Evolutionary conservation across 2,329 filamentous ascomycete species (phyloP), one percentile per base, ranked within the genome.

Genomic region (Ophiostoma sp.): DNA sequence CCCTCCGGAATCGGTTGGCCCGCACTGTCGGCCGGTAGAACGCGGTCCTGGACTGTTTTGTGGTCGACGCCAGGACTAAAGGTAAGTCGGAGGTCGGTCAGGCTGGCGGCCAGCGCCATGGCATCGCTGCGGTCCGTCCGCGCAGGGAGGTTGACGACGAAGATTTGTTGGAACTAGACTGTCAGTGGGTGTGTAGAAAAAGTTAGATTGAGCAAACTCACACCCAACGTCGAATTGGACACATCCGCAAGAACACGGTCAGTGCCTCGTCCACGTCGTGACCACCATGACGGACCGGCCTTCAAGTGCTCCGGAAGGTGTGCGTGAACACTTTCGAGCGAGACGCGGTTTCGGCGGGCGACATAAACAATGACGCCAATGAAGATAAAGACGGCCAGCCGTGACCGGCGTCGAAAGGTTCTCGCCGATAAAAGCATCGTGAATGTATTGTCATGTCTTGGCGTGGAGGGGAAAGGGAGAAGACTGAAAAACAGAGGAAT

Each of bases 91-190:
- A 88, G 77, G 15, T 82, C 81, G 33, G 81, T 86, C 7, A 86
- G 80, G 0, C 83, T 82, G 1, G 85, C 85, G 1, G 84, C 83
- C 7, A 87, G 79, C 0, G 82, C 80, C 77, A 88, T 83, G 2
- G 83, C 81, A 79, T 89, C 85, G 59, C 85, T 82, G 11, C 86
- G 83, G 75, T 89, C 87, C 28, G 82, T 85, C 3, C 87, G 80
- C 25, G 82, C 81, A 0, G 85, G 84, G 6, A 88, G 81, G 64
- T 85, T 87, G 63, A 89, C 82, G 31, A 86, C 85, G 75, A 88
- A 83, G 19, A 89, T 85, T 70, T 85, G 82, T 45, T 85, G 80
- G 75, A 89, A 89, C 86, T 88, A 9, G 12, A 19, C 15, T 8
- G 63, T 48, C 25, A 68, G 39, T 2, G 22, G 12, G 61, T 52